Evolutionary conservation across 352 stramenopile genomes (phyloP), one percentile per base, ranked within the genome.

Genomic region (Poterioochromonas sp.): DNA sequence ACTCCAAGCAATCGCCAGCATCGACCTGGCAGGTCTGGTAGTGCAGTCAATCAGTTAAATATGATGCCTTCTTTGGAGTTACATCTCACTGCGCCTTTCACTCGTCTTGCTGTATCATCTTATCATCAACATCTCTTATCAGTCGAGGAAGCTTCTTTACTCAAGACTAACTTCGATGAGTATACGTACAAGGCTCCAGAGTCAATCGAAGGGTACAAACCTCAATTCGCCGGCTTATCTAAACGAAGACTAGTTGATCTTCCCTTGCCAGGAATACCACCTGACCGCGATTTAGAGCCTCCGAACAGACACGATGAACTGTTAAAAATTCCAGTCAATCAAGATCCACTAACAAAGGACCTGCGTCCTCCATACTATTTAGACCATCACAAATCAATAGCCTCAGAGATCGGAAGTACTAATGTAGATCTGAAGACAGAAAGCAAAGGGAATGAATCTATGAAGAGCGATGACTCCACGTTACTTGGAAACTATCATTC

Each of bases 331-430:
- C 71, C 49, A 1, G 44, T 78, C 5, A 43, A 44, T 39, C 34
- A 78, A 53, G 32, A 69, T 12, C 32, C 71, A n/a, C 41, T 78
- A 39, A 40, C 71, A 22, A 78, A 78, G 47, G 47, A 78, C 47
- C 11, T 32, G 11, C 15, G 15, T 12, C 18, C 12, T 8, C 69
- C 69, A 29, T 5, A 35, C 26, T 69, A 69, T 53, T n/a, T n/a
- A n/a, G n/a, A n/a, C n/a, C n/a, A n/a, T n/a, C n/a, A n/a, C n/a
- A n/a, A n/a, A n/a, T n/a, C n/a, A n/a, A n/a, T n/a, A n/a, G n/a
- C n/a, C n/a, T n/a, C n/a, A n/a, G n/a, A n/a, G n/a, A n/a, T n/a
- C n/a, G n/a, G n/a, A n/a, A n/a, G n/a, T n/a, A n/a, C n/a, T n/a
- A n/a, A n/a, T n/a, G n/a, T n/a, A n/a, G n/a, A n/a, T n/a, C n/a